phyloP scores from a whole-genome alignment of 495 filamentous ascomycete species.

The Trichoderma erinaceum region DNA sequence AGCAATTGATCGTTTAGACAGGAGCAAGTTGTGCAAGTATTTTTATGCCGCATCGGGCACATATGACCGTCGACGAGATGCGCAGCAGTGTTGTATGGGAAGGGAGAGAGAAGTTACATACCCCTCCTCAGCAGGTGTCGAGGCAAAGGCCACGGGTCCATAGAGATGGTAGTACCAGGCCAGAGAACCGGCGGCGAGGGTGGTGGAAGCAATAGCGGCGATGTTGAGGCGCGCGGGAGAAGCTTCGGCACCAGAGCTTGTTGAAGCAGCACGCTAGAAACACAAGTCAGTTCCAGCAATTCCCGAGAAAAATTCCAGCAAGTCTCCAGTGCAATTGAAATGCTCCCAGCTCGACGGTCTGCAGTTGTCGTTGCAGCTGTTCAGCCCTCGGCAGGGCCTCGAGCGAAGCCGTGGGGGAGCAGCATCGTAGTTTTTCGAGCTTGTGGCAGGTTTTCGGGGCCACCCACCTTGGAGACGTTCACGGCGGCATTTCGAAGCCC shows the following conservation, averaged over 20 bases:
- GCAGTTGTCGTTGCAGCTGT: neutral
- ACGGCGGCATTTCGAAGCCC: slow-evolving; percentile 57
- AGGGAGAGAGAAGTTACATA: slow-evolving; percentile 46
- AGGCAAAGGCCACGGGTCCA: slow-evolving; percentile 77
- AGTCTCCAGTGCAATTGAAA: slow-evolving; percentile 14
- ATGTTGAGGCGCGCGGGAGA: slow-evolving; percentile 65
- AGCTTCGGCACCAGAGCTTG: slow-evolving; percentile 49
- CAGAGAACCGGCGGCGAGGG: slow-evolving; percentile 76
- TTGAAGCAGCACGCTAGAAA: slow-evolving; percentile 54
- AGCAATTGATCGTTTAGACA: slow-evolving; percentile 24
- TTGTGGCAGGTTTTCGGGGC: slow-evolving; percentile 23
- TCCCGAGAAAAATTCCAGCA: neutral
- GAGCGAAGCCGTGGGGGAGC: neutral
- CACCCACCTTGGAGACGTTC: slow-evolving; percentile 54
- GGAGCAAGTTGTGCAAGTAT: neutral
- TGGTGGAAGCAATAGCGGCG: slow-evolving; percentile 75
- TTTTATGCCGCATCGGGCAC: slow-evolving; percentile 17
- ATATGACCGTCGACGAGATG: neutral
- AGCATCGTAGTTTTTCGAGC: slow-evolving; percentile 19
- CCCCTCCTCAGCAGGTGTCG: slow-evolving; percentile 96
- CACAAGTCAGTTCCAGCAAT: slow-evolving; percentile 25
- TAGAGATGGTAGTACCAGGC: slow-evolving; percentile 96
- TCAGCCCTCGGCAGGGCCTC: neutral
- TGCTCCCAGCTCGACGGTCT: neutral
- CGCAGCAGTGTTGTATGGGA: neutral